Conservation (phyloP, 768 basidiomycete species). For the Coprinopsis strossmayeri region DNA sequence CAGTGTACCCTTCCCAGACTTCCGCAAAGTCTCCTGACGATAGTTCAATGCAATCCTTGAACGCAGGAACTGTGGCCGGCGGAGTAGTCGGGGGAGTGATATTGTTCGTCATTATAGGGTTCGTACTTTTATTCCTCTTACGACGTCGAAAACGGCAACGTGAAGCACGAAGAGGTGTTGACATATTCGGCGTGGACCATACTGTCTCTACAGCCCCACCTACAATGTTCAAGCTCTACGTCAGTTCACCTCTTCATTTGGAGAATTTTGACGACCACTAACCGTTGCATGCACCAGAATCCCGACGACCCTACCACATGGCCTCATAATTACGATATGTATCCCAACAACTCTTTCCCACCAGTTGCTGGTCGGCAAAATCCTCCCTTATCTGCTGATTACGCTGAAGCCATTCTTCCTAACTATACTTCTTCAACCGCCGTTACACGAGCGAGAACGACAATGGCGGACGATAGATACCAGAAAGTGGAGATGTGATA, state of each 20-base stretch:
- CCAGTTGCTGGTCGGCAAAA: too few relatives aligned
- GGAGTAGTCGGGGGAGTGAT: conserved; percentile 52
- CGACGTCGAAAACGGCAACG: conserved; percentile 8
- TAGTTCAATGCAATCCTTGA: conserved; percentile 11
- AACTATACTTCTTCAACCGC: background rate
- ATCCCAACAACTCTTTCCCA: background rate
- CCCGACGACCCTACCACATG: background rate
- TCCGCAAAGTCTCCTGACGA: background rate
- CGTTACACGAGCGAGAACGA: background rate
- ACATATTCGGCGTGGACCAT: background rate
- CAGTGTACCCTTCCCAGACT: background rate
- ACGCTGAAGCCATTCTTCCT: background rate
- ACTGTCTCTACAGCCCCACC: background rate
- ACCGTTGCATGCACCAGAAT: background rate
- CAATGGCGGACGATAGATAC: background rate
- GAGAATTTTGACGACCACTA: background rate
- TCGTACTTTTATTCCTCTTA: conserved; percentile 24
- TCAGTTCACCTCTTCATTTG: background rate
- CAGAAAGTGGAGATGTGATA: background rate
- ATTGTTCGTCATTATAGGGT: conserved; percentile 34
- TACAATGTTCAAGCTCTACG: background rate
- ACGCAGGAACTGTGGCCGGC: conserved; percentile 37
- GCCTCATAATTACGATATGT: background rate
- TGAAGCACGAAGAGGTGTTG: background rate
- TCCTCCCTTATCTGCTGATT: background rate